These are phyloP conservation scores for Blastobotrys parvus DNA, from an alignment of 805 yeast species.

Conservation along the genomic window DNA sequence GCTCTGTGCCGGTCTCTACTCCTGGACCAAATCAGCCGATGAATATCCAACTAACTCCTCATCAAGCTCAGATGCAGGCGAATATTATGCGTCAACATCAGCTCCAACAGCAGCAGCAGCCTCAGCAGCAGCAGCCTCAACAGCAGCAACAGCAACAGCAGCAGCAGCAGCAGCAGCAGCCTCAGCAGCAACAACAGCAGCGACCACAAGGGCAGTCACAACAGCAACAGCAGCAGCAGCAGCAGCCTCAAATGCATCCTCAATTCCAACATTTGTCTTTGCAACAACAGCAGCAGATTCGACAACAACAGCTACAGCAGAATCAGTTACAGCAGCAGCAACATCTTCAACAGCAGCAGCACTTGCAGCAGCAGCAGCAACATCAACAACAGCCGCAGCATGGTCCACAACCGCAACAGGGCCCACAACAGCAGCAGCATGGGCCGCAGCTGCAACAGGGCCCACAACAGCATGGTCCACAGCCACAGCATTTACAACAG, in stretches of 20 bases:
- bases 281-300: conserved; percentile 8
- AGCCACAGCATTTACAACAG: conserved; percentile 6
- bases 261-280: conserved; percentile 5
- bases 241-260: conserved; percentile 4
- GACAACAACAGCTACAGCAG: conserved; percentile 3
- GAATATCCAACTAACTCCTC: no score
- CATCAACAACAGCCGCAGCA: conserved; percentile 10
- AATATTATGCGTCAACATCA: conserved; percentile 3
- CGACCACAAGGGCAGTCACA: conserved; percentile 3
- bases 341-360: conserved; percentile 11
- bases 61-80: conserved; percentile 2
- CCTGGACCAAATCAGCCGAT: no score
- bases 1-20: no score
- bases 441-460: conserved; percentile 13
- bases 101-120: conserved; percentile 9
- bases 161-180: conserved; percentile 11
- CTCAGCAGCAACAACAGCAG: conserved; percentile 1
- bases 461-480: conserved; percentile 7
- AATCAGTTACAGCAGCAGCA: conserved; percentile 9
- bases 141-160: conserved; percentile 12
- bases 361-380: conserved; percentile 10
- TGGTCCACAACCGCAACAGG: conserved; percentile 13
- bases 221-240: conserved; percentile 7
- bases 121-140: conserved; percentile 11
- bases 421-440: conserved; percentile 13